Percentiles rank a stretch among this genome's conserved stretches.
These are phyloP conservation scores for Thelonectria blattea DNA, from an alignment of 2,329 filamentous ascomycete genomes.

Conservation along the genomic window DNA sequence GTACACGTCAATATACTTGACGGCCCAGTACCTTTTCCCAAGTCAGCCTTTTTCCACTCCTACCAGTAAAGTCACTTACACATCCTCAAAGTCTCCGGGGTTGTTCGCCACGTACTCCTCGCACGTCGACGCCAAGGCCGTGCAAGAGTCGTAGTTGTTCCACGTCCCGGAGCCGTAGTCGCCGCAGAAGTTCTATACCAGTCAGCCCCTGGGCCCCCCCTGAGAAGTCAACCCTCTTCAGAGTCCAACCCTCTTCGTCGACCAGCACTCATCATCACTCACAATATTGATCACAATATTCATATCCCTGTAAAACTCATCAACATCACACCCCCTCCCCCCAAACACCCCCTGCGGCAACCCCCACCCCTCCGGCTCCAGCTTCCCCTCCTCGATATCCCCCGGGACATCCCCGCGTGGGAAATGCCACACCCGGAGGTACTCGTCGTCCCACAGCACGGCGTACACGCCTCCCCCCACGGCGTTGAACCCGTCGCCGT, in stretches of 20 bases:
- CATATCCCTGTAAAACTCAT: conserved; percentile 69
- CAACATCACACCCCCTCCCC: conserved; percentile 66
- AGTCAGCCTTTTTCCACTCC: neutral
- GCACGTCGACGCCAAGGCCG: conserved; percentile 51
- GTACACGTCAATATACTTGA: conserved; percentile 61
- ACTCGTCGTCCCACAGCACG: conserved; percentile 70
- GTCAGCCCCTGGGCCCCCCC: neutral
- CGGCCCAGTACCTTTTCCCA: conserved; percentile 53
- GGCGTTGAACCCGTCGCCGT: conserved; percentile 71
- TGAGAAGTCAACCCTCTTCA: no score
- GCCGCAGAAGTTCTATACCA: conserved; percentile 72
- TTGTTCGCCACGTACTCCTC: conserved; percentile 54
- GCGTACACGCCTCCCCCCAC: conserved; percentile 72
- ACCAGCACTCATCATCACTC: conserved; percentile 19
- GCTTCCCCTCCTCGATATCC: conserved; percentile 65
- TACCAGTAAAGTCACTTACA: conserved; percentile 35
- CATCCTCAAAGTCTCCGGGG: conserved; percentile 50
- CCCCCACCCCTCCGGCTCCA: conserved; percentile 72
- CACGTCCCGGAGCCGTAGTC: conserved; percentile 67
- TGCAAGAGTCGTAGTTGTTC: conserved; percentile 48
- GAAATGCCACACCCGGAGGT: conserved; percentile 81
- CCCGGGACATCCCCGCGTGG: conserved; percentile 66
- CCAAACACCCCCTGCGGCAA: conserved; percentile 74
- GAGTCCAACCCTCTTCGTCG: no score
- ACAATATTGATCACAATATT: conserved; percentile 75